Evolutionary conservation across 2,329 filamentous ascomycete species (phyloP).

Genomic region (Xylariaceae sp.): DNA sequence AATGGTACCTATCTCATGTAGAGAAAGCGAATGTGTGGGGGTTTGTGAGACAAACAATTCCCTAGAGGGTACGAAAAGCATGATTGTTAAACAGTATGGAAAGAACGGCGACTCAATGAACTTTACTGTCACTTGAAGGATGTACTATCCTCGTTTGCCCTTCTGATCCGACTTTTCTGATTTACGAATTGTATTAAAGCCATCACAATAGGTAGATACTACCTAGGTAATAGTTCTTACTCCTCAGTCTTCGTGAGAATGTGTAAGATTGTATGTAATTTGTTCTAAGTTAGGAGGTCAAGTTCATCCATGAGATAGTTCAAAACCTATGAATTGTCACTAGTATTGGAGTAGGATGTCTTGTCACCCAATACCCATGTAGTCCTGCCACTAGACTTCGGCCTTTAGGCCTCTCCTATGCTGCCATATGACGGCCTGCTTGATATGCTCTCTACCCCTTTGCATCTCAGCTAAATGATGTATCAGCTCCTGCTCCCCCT

Average conservation of each 20-base stretch:
- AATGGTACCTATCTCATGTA: constrained; percentile 24
- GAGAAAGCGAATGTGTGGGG: constrained; percentile 22
- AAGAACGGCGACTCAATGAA: constrained; percentile 3
- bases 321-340: background rate
- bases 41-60: constrained; percentile 18
- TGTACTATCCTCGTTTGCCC: background rate
- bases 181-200: constrained; percentile 4
- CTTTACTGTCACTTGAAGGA: background rate
- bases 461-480: too few relatives aligned
- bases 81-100: constrained; percentile 16
- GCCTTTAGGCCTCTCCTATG: background rate
- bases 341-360: background rate
- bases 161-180: background rate
- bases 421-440: too few relatives aligned
- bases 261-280: constrained; percentile 5
- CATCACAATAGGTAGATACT: constrained; percentile 10
- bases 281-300: background rate
- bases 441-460: too few relatives aligned
- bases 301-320: background rate
- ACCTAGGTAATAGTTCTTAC: constrained; percentile 3
- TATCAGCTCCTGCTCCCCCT: too few relatives aligned
- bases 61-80: constrained; percentile 24
- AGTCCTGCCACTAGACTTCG: too few relatives aligned
- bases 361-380: background rate
- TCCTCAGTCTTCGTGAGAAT: background rate